Conservation (phyloP, 805 yeast genomes). For the Cyberlindnera americana region DNA sequence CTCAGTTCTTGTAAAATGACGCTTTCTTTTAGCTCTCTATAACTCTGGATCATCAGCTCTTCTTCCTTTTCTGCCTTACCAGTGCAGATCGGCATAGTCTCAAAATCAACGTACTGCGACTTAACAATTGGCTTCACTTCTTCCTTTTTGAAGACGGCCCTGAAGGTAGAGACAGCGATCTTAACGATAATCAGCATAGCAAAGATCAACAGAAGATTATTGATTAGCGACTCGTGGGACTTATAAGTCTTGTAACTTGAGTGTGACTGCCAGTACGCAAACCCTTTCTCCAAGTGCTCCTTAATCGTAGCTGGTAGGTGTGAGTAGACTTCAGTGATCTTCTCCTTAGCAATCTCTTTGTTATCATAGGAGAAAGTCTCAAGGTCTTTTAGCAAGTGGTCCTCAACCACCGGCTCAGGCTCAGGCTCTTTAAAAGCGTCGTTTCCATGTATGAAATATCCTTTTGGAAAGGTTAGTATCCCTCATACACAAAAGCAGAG, state of each 20-base stretch:
- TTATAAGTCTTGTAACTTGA: slow-evolving; percentile 12
- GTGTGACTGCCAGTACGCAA: slow-evolving; percentile 7
- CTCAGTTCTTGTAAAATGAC: slow-evolving; percentile 7
- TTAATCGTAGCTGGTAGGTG: slow-evolving; percentile 8
- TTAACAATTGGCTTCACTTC: no score
- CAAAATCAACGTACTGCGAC: slow-evolving; percentile 12
- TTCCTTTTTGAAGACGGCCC: no score
- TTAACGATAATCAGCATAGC: slow-evolving; percentile 3
- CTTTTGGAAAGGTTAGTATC: slow-evolving; percentile 4
- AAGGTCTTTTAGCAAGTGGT: slow-evolving; percentile 11
- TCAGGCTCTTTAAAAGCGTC: no score
- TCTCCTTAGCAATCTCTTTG: slow-evolving; percentile 2
- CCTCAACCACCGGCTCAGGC: neutral
- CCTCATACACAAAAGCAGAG: neutral
- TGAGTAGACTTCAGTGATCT: slow-evolving; percentile 4
- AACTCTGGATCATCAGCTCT: slow-evolving; percentile 6
- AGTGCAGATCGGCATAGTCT: slow-evolving; percentile 13
- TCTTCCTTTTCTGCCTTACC: slow-evolving; percentile 17
- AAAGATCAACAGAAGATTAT: slow-evolving; percentile 1
- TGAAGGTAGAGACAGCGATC: slow-evolving; percentile 3
- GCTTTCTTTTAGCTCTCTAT: slow-evolving; percentile 4
- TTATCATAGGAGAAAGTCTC: slow-evolving; percentile 7
- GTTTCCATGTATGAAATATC: slow-evolving; percentile 6
- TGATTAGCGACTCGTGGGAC: slow-evolving; percentile 5
- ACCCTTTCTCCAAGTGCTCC: slow-evolving; percentile 1